Conservation (phyloP, 805 yeast species). For the Kockiozyma suomiensis region DNA sequence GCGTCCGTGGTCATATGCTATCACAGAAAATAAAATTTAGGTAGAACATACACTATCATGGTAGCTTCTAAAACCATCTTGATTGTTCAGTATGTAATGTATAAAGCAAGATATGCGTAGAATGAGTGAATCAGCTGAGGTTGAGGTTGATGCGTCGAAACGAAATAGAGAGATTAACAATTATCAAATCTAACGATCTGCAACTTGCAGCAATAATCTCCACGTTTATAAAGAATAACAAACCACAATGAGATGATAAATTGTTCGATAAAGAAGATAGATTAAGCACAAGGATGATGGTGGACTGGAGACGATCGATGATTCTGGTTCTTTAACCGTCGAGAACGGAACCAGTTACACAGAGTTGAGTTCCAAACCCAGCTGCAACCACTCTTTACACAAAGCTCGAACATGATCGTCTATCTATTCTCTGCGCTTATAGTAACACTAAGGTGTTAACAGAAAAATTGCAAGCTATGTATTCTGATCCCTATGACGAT, state of each 20-base stretch:
- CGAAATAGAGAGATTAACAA: no score
- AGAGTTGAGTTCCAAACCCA: not conserved
- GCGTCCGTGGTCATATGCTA: no score
- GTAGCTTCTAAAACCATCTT: constrained; percentile 87
- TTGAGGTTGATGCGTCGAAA: not conserved
- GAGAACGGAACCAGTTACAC: not conserved
- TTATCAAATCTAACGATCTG: not conserved
- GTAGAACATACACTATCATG: constrained; percentile 64
- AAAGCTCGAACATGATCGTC: not conserved
- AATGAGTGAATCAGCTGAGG: not conserved
- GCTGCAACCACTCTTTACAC: not conserved
- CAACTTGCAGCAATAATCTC: no score
- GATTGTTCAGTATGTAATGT: not conserved
- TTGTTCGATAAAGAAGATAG: no score
- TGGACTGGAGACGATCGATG: not conserved
- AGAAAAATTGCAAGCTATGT: constrained; percentile 6
- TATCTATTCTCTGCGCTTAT: not conserved
- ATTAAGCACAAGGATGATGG: not conserved
- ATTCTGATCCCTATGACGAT: constrained; percentile 34
- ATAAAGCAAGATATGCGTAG: not conserved
- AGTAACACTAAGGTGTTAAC: not conserved
- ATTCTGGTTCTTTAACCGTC: not conserved
- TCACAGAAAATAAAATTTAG: no score
- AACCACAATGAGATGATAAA: no score
- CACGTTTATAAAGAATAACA: no score